Percentiles rank a stretch among this genome's conserved stretches.
Evolutionary conservation across 345 rosid genomes (phyloP).

Genomic region (Cardamine occulta): DNA sequence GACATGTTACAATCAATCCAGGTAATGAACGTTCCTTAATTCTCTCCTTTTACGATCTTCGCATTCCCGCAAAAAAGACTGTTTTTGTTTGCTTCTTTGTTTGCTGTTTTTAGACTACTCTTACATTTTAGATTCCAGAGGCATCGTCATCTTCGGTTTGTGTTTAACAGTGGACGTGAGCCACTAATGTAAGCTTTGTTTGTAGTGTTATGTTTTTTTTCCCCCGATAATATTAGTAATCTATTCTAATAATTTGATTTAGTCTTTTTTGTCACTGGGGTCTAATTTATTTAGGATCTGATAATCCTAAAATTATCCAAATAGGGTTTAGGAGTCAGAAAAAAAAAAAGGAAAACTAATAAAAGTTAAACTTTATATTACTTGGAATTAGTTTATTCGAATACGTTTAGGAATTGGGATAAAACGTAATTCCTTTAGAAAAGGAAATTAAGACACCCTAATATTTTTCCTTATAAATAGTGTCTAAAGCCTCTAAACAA

Average conservation of each 20-base stretch:
- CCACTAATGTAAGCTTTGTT: conserved; percentile 39
- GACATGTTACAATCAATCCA: conserved; percentile 97
- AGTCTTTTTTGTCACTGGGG: too few relatives aligned
- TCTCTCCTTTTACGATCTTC: neutral
- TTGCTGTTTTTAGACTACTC: conserved; percentile 27
- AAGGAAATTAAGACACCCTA: neutral
- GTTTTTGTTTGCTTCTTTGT: conserved; percentile 21
- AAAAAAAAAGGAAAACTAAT: too few relatives aligned
- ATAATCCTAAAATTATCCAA: neutral
- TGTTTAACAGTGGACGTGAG: conserved; percentile 27
- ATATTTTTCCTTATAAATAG: neutral
- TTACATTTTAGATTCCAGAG: conserved; percentile 8
- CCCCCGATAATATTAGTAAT: conserved; percentile 30
- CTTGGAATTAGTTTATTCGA: too few relatives aligned
- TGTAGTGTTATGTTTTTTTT: conserved; percentile 18
- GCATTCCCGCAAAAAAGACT: conserved; percentile 10
- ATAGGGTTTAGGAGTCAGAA: too few relatives aligned
- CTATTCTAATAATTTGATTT: neutral
- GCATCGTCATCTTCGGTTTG: conserved; percentile 18
- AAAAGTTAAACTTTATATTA: too few relatives aligned
- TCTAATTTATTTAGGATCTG: too few relatives aligned
- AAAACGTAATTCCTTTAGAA: neutral
- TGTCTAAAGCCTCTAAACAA: neutral
- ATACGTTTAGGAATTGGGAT: too few relatives aligned
- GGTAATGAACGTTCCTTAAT: conserved; percentile 86